Base-by-base conservation (phyloP, 2,329 filamentous ascomycete species). In the Fusarium humuli region DNA sequence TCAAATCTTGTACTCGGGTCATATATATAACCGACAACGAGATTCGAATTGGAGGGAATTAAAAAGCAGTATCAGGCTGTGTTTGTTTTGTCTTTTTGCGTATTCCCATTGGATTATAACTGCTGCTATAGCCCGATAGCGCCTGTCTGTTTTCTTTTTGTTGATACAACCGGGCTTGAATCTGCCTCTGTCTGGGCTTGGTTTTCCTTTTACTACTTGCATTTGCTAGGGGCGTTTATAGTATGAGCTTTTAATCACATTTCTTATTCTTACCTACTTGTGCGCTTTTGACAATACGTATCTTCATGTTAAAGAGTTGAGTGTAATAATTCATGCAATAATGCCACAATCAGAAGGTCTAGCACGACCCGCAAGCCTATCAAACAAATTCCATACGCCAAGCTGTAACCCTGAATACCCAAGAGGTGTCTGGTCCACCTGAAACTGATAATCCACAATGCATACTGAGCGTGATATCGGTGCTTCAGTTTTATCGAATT, bases 221-320 rank as follows among this genome's bases (percentile, higher is more conserved):
- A 75, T 75, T 54, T 70, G 61, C 72, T 71, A 63, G 72, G 70
- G 73, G 74, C 74, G 74, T 76, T 75, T 42, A 53, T 73, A 73
- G 65, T 76, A 76, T 73, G 73, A 76, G 48, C 66, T 76, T 75
- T 75, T 71, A 76, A 76, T 76, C 59, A 75, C 61, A 71, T 65
- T 71, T 65, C 59, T 46, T 57, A 67, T 75, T 56, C 42, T 57
- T 14, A 25, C 27, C 10, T 47, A 9, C 34, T 27, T 18, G 18
- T 23, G 7, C 32, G 25, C 22, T 25, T 46, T 9, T 13, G 8
- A 20, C 11, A 8, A 29, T 12, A n/a, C 44, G 41, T 44, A 40
- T 47, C 13, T 44, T 23, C 1, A 20, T 14, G n/a, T 7, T 23
- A 7, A 18, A 44, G 29, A 27, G 18, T 16, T 32, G 7, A 23